Evolutionary conservation across 495 filamentous ascomycete species (phyloP).

Genomic region (Penicillium egyptiacum): DNA sequence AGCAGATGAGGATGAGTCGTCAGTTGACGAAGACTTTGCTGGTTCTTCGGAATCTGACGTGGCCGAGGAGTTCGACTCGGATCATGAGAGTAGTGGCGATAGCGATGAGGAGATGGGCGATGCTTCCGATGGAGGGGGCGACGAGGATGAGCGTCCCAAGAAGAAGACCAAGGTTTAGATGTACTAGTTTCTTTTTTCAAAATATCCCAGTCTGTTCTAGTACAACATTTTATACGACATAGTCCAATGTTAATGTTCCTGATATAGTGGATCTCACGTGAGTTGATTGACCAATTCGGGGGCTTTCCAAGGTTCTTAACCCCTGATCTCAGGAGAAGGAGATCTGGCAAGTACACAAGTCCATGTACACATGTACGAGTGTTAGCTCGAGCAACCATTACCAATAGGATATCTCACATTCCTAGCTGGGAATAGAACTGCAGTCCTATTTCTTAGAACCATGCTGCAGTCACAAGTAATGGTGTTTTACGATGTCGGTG

Average conservation of each 20-base stretch:
- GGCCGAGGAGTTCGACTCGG: conserved; percentile 92
- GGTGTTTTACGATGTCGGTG: background rate
- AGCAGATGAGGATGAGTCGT: conserved; percentile 94
- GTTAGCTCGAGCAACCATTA: background rate
- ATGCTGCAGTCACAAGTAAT: conserved; percentile 16
- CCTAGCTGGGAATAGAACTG: background rate
- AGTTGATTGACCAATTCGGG: background rate
- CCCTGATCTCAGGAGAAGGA: conserved; percentile 26
- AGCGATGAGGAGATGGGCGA: conserved; percentile 66
- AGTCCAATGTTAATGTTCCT: background rate
- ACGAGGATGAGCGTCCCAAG: conserved; percentile 58
- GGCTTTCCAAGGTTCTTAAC: conserved; percentile 12
- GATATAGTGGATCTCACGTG: conserved; percentile 25
- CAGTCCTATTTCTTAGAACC: background rate
- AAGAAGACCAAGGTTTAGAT: conserved; percentile 64
- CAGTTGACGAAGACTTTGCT: conserved; percentile 93
- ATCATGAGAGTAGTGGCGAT: conserved; percentile 78
- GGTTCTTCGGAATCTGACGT: conserved; percentile 90
- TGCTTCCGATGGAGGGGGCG: conserved; percentile 50
- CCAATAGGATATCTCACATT: background rate
- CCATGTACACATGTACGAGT: background rate
- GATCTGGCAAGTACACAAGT: conserved; percentile 7
- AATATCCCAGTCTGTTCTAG: conserved; percentile 4
- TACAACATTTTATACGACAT: background rate
- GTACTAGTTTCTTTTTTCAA: conserved; percentile 12